phyloP scores from a whole-genome alignment of 2,329 filamentous ascomycete species.

The Aulographum hederae region DNA sequence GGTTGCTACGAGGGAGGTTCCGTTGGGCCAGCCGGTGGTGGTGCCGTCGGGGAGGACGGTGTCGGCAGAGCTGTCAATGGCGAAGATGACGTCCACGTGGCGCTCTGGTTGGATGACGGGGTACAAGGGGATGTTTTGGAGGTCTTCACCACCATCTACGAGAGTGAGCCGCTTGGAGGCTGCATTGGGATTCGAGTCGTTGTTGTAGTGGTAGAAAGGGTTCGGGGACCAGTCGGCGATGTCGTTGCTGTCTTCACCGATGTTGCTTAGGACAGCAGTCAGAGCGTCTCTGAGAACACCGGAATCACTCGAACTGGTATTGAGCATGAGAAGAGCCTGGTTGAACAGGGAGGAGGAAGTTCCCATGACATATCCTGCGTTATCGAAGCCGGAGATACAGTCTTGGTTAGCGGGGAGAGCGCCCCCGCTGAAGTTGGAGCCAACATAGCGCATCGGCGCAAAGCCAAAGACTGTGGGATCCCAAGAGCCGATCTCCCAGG shows the following conservation, averaged over 20 bases:
- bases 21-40: conserved; percentile 53
- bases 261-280: conserved; percentile 28
- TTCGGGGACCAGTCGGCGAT: conserved; percentile 61
- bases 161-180: conserved; percentile 40
- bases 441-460: conserved; percentile 50
- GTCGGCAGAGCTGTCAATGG: conserved; percentile 62
- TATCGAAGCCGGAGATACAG: conserved; percentile 69
- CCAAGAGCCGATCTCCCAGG: conserved; percentile 61
- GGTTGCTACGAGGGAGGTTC: conserved; percentile 53
- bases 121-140: conserved; percentile 63
- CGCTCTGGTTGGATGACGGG: conserved; percentile 60
- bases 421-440: conserved; percentile 52
- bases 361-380: conserved; percentile 67
- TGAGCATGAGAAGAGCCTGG: conserved; percentile 47
- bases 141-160: conserved; percentile 62
- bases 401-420: conserved; percentile 32
- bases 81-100: conserved; percentile 62
- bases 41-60: conserved; percentile 22
- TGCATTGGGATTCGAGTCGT: conserved; percentile 38
- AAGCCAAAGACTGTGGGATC: conserved; percentile 58
- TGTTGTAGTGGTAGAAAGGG: conserved; percentile 52
- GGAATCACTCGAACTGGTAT: conserved; percentile 30
- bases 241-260: conserved; percentile 46
- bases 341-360: conserved; percentile 80
- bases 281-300: conserved; percentile 33